Base-by-base conservation (phyloP, 2,329 filamentous ascomycete species). In the Fusarium papillatum region DNA sequence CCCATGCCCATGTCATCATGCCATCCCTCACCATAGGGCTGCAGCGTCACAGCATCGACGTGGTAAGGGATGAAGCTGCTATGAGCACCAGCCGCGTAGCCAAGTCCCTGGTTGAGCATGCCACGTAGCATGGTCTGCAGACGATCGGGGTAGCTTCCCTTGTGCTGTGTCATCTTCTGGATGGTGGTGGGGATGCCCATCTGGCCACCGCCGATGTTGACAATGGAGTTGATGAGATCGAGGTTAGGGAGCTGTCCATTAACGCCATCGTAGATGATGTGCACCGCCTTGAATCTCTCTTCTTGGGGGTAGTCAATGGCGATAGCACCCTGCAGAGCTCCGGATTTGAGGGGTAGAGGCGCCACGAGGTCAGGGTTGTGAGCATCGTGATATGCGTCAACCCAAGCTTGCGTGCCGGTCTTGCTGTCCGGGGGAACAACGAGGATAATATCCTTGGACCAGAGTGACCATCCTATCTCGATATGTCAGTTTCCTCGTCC, bases 381-480 rank as follows among this genome's bases (percentile, higher is more conserved):
- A 24, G 94, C 93, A 83, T 98, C 95, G 84, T 99, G 97, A 83
- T 99, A 99, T 2, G 97, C 97, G 81, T 98, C 96, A 11, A 98
- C 95, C 97, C 97, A 99, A 29, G 97, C 97, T 82, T 98, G 96
- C 1, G 95, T 95, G 1, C 96, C 97, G 14, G 95, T 94, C 70
- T 93, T 94, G 83, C 95, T 98, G 84, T 99, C 97, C 0, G 95
- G 93, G 0, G 97, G 93, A 59, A 99, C 90, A 8, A 99, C 86
- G 78, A 99, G 92, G 70, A 99, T 96, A 77, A 99, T 98, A 83
- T 99, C 97, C 85, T 99, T 99, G 70, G 96, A 98, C 97, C 97
- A 99, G 34, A 99, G 89, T 65, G 95, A 98, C 97, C 97, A 99
- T 78, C 94, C 91, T 93, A 41, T 31, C 13, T n/a, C 14, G 13